phyloP scores from a whole-genome alignment of 2,329 filamentous ascomycete species.

The Waltergamsia citrina region DNA sequence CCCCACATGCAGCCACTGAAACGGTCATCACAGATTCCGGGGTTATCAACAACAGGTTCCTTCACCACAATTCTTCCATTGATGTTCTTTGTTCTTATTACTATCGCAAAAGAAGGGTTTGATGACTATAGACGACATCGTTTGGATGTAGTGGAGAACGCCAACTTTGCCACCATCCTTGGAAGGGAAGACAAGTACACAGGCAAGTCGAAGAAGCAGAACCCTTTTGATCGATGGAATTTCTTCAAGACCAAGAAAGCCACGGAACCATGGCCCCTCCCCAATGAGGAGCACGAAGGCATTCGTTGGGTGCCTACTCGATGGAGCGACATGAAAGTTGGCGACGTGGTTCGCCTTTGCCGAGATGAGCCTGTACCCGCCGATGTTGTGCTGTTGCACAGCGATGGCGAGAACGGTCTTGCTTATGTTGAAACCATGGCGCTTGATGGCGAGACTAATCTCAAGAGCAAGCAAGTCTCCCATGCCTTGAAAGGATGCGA shows the following conservation, averaged over 20 bases:
- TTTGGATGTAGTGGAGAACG: conserved; percentile 75
- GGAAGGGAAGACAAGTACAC: conserved; percentile 24
- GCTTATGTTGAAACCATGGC: conserved; percentile 85
- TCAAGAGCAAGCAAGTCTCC: conserved; percentile 66
- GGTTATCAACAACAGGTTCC: conserved; percentile 64
- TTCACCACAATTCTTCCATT: conserved; percentile 69
- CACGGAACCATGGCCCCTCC: conserved; percentile 15
- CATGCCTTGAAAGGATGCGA: conserved; percentile 49
- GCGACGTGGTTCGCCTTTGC: conserved; percentile 36
- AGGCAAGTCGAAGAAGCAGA: conserved; percentile 12
- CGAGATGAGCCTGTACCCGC: conserved; percentile 77
- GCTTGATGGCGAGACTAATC: conserved; percentile 71
- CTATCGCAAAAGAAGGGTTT: conserved; percentile 78
- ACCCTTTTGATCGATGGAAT: conserved; percentile 17
- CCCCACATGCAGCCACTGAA: not conserved
- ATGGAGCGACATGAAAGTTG: conserved; percentile 39
- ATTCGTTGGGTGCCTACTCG: conserved; percentile 39
- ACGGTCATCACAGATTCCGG: conserved; percentile 39
- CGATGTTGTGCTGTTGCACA: conserved; percentile 71
- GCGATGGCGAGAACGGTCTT: conserved; percentile 65
- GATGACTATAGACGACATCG: conserved; percentile 75
- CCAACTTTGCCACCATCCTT: conserved; percentile 35
- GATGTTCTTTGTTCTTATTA: conserved; percentile 68
- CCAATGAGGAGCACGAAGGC: conserved; percentile 52
- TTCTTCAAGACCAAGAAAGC: conserved; percentile 20